A percentile compares a stretch with the other conserved stretches of the same genome.
Evolutionary conservation across 768 basidiomycete species (phyloP).

Genomic region (Rhodotorula kratochvilovae): DNA sequence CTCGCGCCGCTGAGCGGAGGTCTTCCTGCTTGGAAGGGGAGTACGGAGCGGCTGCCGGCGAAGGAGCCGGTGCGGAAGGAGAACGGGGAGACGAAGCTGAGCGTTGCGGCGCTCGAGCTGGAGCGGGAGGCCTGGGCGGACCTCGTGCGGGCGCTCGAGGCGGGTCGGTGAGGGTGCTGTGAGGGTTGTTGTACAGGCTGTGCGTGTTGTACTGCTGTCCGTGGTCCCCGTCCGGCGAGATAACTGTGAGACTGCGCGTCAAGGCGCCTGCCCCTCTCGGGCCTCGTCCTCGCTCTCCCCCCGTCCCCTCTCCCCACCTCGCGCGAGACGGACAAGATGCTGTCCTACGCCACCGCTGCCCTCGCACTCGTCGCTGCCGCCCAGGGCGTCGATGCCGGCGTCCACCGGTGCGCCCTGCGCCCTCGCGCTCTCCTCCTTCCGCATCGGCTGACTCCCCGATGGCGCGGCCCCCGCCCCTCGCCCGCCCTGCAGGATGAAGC

Average conservation of each 20-base stretch:
- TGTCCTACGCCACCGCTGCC: slow-evolving; percentile 10
- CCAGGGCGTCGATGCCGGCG: slow-evolving; percentile 46
- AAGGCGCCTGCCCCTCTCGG: background rate
- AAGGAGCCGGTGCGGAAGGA: background rate
- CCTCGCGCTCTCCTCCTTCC: slow-evolving; percentile 2
- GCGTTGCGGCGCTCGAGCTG: slow-evolving; percentile 20
- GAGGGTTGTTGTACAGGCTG: background rate
- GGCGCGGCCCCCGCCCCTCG: background rate
- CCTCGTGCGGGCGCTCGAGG: slow-evolving; percentile 14
- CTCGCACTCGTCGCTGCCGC: slow-evolving; percentile 37
- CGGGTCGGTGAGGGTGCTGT: background rate
- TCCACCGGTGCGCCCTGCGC: slow-evolving; percentile 46
- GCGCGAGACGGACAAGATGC: background rate
- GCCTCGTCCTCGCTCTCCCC: background rate
- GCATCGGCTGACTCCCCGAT: background rate
- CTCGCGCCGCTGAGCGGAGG: background rate
- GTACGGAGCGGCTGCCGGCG: background rate
- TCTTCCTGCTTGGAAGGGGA: background rate
- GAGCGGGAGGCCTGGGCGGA: slow-evolving; percentile 33
- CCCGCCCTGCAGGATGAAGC: slow-evolving; percentile 64
- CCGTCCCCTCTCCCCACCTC: background rate
- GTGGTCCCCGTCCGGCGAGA: too few relatives aligned
- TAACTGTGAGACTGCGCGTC: too few relatives aligned
- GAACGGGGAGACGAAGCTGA: background rate
- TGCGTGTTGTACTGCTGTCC: slow-evolving; percentile 3